A percentile compares a stretch with the other conserved stretches of the same genome.
Conservation (phyloP, 257 asterid genomes). For the Anisodus tanguticus region DNA sequence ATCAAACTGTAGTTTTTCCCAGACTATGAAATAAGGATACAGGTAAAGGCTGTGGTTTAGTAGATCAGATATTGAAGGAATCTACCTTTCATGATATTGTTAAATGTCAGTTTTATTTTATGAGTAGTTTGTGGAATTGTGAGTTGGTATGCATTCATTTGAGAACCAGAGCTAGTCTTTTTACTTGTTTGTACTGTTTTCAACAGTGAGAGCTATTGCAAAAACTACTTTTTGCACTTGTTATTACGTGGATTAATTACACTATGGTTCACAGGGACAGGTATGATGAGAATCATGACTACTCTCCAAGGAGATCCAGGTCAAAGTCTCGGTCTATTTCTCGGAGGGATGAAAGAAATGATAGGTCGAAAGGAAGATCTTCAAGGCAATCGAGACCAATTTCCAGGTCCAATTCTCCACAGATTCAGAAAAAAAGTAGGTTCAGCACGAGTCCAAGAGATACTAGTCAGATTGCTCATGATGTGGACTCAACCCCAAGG, state of each 20-base stretch:
- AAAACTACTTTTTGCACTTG: constrained; percentile 13
- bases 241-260: background rate
- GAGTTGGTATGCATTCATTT: constrained; percentile 31
- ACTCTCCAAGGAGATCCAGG: constrained; percentile 59
- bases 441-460: constrained; percentile 50
- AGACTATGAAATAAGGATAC: constrained; percentile 63
- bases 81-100: constrained; percentile 33
- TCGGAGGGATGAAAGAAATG: constrained; percentile 50
- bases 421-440: constrained; percentile 40
- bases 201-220: constrained; percentile 11
- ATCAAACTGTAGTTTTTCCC: constrained; percentile 63
- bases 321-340: constrained; percentile 66
- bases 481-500: constrained; percentile 41
- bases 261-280: constrained; percentile 45
- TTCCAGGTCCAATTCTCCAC: constrained; percentile 63
- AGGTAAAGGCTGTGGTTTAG: constrained; percentile 80
- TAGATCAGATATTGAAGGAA: constrained; percentile 45
- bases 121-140: constrained; percentile 28
- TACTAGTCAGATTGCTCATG: constrained; percentile 44
- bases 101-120: constrained; percentile 3
- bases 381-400: constrained; percentile 55
- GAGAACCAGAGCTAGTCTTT: constrained; percentile 22
- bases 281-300: constrained; percentile 52
- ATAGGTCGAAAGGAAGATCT: constrained; percentile 47
- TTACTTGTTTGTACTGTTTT: constrained; percentile 20